Conservation (phyloP, 2,329 filamentous ascomycete species). For the Apiospora sp. region DNA sequence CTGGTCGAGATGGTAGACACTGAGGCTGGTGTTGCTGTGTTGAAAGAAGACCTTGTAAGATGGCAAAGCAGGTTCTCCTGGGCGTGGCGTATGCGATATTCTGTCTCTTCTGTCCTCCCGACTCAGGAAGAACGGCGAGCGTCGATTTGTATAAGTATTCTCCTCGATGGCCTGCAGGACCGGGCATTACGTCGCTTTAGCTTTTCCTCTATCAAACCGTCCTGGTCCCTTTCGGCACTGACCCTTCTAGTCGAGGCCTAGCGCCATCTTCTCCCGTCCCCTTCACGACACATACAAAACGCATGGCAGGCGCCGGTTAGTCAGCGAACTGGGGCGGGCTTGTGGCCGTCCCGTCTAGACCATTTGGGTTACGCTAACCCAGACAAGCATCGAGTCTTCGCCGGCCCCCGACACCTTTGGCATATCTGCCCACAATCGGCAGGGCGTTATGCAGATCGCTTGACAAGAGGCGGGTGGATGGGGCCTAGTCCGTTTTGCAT, state of each 20-base stretch:
- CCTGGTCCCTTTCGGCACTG: background rate
- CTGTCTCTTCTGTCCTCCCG: background rate
- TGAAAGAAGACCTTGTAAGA: background rate
- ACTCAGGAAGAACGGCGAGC: background rate
- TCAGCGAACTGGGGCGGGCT: background rate
- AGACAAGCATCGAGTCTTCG: conserved; percentile 12
- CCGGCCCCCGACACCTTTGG: conserved; percentile 4
- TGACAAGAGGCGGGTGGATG: background rate
- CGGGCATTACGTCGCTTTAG: background rate
- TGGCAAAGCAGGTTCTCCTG: background rate
- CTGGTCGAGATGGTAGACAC: background rate
- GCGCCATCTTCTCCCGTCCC: background rate
- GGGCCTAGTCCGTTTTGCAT: background rate
- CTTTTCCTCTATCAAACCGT: background rate
- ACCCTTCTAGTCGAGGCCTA: background rate
- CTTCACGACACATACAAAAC: no score
- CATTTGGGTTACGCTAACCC: background rate
- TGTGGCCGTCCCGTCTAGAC: background rate
- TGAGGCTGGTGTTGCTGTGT: background rate
- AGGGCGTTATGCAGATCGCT: background rate
- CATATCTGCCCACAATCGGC: background rate
- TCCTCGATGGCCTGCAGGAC: background rate
- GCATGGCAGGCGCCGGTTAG: background rate
- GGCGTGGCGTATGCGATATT: background rate
- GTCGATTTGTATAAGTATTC: conserved; percentile 14